Conservation (phyloP, 1,139 yeast genomes). For the Scheffersomyces titani region DNA sequence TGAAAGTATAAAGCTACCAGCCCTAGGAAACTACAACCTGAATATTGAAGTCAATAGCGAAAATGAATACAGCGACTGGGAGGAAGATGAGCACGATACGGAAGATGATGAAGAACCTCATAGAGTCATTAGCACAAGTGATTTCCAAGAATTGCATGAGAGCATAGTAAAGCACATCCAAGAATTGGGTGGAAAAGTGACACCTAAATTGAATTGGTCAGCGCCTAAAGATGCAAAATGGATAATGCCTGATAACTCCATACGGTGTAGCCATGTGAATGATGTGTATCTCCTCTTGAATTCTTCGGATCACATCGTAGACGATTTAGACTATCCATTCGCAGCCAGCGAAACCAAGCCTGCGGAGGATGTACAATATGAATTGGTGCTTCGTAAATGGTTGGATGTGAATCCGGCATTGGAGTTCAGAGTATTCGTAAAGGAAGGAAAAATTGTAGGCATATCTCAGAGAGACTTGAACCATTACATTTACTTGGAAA, state of each 20-base stretch:
- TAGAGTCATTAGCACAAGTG: constrained; percentile 40
- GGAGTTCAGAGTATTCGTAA: constrained; percentile 85
- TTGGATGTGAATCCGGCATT: constrained; percentile 78
- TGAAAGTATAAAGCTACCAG: constrained; percentile 77
- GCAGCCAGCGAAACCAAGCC: constrained; percentile 13
- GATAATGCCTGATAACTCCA: constrained; percentile 79
- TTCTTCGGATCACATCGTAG: constrained; percentile 83
- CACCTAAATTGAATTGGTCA: constrained; percentile 95
- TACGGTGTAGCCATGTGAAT: constrained; percentile 66
- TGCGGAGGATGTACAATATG: constrained; percentile 36
- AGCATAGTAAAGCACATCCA: constrained; percentile 42
- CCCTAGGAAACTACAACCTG: constrained; percentile 34
- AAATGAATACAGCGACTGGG: constrained; percentile 76
- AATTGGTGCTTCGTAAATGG: constrained; percentile 83
- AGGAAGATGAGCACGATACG: constrained; percentile 38
- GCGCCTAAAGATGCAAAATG: constrained; percentile 94
- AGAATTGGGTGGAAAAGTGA: constrained; percentile 56
- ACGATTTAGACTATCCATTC: constrained; percentile 78
- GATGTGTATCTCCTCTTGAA: constrained; percentile 82
- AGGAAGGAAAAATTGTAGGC: constrained; percentile 62
- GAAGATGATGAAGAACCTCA: constrained; percentile 21
- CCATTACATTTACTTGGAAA: constrained; percentile 67
- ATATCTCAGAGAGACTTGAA: constrained; percentile 85
- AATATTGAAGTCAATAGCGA: constrained; percentile 46
- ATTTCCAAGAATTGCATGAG: constrained; percentile 62